Conservation (phyloP, 768 basidiomycete genomes). For the Agaricus subrufescens region DNA sequence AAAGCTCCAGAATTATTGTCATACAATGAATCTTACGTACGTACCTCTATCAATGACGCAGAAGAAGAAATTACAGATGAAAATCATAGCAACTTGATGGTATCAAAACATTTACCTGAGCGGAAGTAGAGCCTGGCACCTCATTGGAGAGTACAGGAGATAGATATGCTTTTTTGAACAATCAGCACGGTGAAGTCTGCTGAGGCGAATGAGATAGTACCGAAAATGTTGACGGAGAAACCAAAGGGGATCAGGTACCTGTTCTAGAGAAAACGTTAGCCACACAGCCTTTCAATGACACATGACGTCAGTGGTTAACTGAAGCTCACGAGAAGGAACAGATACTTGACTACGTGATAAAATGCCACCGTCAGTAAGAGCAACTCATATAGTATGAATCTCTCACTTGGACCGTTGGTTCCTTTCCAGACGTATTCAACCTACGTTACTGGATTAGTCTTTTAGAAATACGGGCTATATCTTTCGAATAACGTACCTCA, state of each 20-base stretch:
- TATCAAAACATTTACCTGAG: background rate
- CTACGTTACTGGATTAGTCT: background rate
- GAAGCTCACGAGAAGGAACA: slow-evolving; percentile 35
- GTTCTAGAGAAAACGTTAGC: slow-evolving; percentile 33
- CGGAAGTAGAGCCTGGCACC: slow-evolving; percentile 19
- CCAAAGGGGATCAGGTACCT: slow-evolving; percentile 63
- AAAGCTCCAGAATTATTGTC: background rate
- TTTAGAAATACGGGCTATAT: background rate
- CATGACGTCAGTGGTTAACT: no score
- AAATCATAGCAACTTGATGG: background rate
- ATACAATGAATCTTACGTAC: background rate
- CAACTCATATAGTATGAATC: background rate
- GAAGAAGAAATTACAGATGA: background rate
- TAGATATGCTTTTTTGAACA: slow-evolving; percentile 31
- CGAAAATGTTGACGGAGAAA: slow-evolving; percentile 53
- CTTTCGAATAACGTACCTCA: slow-evolving; percentile 20
- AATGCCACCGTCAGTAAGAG: background rate
- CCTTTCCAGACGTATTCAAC: slow-evolving; percentile 52
- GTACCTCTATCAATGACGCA: slow-evolving; percentile 4
- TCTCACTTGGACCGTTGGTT: slow-evolving; percentile 39
- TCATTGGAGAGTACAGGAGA: slow-evolving; percentile 33
- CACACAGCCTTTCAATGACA: no score
- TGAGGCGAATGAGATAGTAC: slow-evolving; percentile 15
- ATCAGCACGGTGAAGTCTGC: background rate
- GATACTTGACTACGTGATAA: slow-evolving; percentile 29